Base-by-base conservation (phyloP, 179 eudicot species). In the Corrigiola litoralis region DNA sequence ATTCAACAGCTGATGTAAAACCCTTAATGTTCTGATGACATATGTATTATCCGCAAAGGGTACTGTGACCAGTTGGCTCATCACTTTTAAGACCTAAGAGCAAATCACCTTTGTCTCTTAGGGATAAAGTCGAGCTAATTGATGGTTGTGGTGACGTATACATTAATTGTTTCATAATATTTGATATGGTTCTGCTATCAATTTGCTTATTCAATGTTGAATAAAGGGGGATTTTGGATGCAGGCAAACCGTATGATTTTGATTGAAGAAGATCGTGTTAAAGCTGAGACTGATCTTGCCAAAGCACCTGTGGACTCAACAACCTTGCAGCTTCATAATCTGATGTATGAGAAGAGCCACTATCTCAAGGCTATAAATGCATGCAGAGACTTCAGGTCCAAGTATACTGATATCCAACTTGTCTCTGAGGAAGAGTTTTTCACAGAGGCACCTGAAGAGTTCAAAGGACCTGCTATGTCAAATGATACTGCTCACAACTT, bases 271-370 rank as follows among this genome's bases (percentile, higher is more conserved):
- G 98, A 92, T 78, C 84, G 75, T 28, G 82, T 85, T 38, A 92
- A 90, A 73, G 76, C 90, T 20, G 98, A 90, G 74, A 89, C 98
- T 32, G 92, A 92, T 70, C 73, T 83, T 58, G 95, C 92, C 21
- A 92, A 92, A 70, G 89, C 87, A 74, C 90, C 98, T 2, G 98
- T 92, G 10, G 98, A 92, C 75, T 87, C 85, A 58, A 90, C 97
- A 2, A 87, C 90, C 24, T 74, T 92, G 84, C 97, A 92, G 76
- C 95, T 92, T 25, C 96, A 92, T 70, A 92, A 90, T 69, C 77
- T 92, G 84, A 90, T 87, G 89, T 90, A 92, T 69, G 98, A 92
- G 84, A 92, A 92, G 76, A 92, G 78, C 77, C 94, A 90, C 75
- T 87, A 92, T 52, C 72, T 92, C 63, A 92, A 92, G 78, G 98